These are phyloP conservation scores for Trichoderma koningiopsis DNA, from an alignment of 2,329 filamentous ascomycete species.

Conservation along the genomic window DNA sequence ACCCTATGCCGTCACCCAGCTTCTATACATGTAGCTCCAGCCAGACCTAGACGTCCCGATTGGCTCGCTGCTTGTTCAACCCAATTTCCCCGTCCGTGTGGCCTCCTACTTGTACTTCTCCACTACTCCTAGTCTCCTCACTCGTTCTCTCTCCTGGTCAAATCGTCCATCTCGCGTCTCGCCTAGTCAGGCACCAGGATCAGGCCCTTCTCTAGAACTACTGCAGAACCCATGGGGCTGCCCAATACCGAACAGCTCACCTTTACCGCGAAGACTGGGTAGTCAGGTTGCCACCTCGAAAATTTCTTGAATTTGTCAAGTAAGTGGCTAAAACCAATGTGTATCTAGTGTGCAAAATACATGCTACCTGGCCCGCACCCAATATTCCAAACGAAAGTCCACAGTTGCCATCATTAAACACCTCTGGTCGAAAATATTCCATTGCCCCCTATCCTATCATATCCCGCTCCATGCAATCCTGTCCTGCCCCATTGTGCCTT, in stretches of 20 bases:
- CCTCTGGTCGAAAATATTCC: neutral
- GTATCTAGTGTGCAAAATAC: neutral
- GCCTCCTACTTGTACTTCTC: neutral
- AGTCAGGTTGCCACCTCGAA: neutral
- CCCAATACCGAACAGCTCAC: conserved; percentile 14
- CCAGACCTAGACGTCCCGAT: neutral
- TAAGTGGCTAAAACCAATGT: conserved; percentile 10
- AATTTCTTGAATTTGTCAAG: conserved; percentile 1
- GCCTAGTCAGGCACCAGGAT: conserved; percentile 19
- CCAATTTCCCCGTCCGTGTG: neutral
- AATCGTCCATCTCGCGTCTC: conserved; percentile 5
- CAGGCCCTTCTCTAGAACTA: conserved; percentile 6
- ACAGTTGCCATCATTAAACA: neutral
- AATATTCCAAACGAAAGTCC: conserved; percentile 3
- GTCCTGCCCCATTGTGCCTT: neutral
- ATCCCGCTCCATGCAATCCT: neutral
- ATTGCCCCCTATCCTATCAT: neutral
- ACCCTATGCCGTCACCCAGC: neutral
- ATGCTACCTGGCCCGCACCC: neutral
- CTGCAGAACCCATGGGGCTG: conserved; percentile 11
- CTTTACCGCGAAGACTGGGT: conserved; percentile 5
- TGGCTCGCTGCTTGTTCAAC: neutral
- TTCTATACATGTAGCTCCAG: neutral
- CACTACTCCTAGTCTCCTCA: neutral
- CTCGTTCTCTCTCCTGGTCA: neutral